These are phyloP conservation scores for Amanita polypyramis DNA, from an alignment of 768 basidiomycete species.

Conservation along the genomic window DNA sequence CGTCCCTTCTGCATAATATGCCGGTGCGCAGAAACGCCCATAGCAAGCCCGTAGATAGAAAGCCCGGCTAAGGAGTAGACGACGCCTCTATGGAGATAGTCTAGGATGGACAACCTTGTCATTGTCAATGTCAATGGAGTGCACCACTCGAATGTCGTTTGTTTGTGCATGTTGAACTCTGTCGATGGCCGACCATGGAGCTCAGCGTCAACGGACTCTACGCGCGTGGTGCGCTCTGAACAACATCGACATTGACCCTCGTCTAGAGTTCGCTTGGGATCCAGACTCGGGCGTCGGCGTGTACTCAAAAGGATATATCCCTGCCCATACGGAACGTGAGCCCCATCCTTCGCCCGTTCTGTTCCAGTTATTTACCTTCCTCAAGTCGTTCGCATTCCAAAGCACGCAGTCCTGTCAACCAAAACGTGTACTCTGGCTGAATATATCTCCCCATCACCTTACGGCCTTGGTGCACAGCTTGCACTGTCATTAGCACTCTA, in stretches of 20 bases:
- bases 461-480: conserved; percentile 50
- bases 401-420: conserved; percentile 49
- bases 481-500: conserved; percentile 55
- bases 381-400: conserved; percentile 58
- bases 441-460: conserved; percentile 32
- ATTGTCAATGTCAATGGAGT: not conserved
- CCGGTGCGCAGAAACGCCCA: conserved; percentile 41
- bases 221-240: conserved; percentile 39
- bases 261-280: conserved; percentile 25
- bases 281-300: conserved; percentile 23
- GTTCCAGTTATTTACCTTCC: conserved; percentile 4
- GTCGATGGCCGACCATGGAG: not conserved
- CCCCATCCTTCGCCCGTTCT: not conserved
- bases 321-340: conserved; percentile 27
- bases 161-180: not conserved
- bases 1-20: conserved; percentile 43
- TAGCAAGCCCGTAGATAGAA: conserved; percentile 40
- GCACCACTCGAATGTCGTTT: not conserved
- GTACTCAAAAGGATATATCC: conserved; percentile 24
- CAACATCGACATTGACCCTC: conserved; percentile 34
- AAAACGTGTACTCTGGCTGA: conserved; percentile 40
- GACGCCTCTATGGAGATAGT: conserved; percentile 44
- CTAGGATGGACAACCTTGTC: conserved; percentile 23
- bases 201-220: not conserved
- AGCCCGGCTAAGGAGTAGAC: conserved; percentile 43